Evolutionary conservation across 768 basidiomycete genomes (phyloP).

Genomic region (Nidularia pulvinata): DNA sequence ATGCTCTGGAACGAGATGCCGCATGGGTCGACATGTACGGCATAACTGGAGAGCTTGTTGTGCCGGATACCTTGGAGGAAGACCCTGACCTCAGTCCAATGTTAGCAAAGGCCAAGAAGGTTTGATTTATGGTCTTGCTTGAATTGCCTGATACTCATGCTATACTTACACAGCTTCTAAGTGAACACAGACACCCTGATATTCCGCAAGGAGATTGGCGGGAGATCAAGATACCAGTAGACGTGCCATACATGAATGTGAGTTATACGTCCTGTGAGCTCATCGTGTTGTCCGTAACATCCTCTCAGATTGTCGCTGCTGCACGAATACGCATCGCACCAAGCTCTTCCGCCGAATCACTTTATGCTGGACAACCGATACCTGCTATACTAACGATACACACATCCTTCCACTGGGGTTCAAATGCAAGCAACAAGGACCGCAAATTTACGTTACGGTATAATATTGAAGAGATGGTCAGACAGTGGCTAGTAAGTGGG

Average conservation of each 20-base stretch:
- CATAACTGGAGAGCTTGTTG: conserved; percentile 66
- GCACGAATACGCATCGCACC: conserved; percentile 48
- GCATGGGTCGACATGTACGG: conserved; percentile 72
- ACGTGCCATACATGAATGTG: conserved; percentile 82
- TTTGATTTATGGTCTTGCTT: conserved; percentile 6
- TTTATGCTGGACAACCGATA: conserved; percentile 92
- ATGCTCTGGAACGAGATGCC: conserved; percentile 60
- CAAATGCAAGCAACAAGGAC: conserved; percentile 33
- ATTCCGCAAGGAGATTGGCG: conserved; percentile 56
- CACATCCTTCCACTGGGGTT: conserved; percentile 81
- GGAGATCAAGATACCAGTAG: conserved; percentile 81
- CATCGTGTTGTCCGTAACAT: conserved; percentile 3
- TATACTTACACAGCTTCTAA: conserved; percentile 31
- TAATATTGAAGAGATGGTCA: conserved; percentile 78
- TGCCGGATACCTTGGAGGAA: conserved; percentile 40
- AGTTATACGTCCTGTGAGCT: conserved; percentile 22
- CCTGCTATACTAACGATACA: conserved; percentile 61
- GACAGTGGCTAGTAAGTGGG: conserved; percentile 91
- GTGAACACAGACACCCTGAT: conserved; percentile 37
- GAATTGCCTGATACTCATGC: background rate
- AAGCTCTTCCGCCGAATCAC: conserved; percentile 42
- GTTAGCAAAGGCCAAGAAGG: conserved; percentile 28
- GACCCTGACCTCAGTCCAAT: conserved; percentile 23
- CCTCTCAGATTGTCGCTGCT: conserved; percentile 63
- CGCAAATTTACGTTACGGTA: conserved; percentile 64